Base-by-base conservation (phyloP, 306 rosid species). In the Cucurbita moschata region DNA sequence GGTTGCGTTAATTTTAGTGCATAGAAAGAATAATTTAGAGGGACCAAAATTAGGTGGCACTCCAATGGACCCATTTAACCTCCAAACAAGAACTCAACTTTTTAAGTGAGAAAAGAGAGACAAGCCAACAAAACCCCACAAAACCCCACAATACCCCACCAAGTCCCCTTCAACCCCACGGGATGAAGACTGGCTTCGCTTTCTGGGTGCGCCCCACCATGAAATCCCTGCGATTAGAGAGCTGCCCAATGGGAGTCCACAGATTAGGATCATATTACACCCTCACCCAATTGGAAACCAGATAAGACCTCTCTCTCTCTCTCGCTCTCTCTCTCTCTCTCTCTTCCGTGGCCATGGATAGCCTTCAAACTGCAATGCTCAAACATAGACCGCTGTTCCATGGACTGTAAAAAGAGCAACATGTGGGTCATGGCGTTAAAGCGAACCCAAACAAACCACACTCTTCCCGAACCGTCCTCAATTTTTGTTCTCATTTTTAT, bases 271-370 rank as follows among this genome's bases (percentile, higher is more conserved):
- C 23, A 77, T 78, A 81, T 83, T 75, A 16, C 4, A 10, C 2
- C 0, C 8, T 79, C 81, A 8, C 3, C 96, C 96, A 90, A 90
- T 90, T 1, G 77, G 21, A 83, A 78, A 65, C 8, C 3, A 79
- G 96, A 90, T 90, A 79, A 79, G 82, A 77, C 61, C 35, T 37
- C 13, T 0, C 8, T 50, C 7, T 44, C 12, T 44, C 82, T 69
- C 10, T 14, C 61, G 21, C 61, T 57, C 38, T 57, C 62, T 61
- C 42, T 37, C 35, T 43, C 10, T 43, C 47, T 43, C 47, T 43
- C 15, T 57, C 23, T 56, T 56, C 30, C 30, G 30, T 30, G 35
- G 4, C 14, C 61, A 56, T 62, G 68, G 68, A 62, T 62, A 38
- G 38, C 40, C 64, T 58, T 11, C 64, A 58, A 58, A 58, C n/a